Base-by-base conservation (phyloP, 805 yeast genomes). In the Candida maesae region DNA sequence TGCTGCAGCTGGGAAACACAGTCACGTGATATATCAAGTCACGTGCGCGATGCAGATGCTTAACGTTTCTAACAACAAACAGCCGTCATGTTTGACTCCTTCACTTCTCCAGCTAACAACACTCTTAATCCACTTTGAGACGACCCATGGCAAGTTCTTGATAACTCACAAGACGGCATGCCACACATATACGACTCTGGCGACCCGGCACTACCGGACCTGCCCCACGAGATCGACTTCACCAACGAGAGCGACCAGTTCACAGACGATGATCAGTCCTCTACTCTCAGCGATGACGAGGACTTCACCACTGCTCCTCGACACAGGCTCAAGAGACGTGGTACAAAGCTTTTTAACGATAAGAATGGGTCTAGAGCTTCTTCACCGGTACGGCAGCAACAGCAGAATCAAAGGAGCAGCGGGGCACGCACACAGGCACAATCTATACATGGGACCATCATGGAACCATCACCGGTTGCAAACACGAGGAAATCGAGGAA, bases 191-290 rank as follows among this genome's bases (percentile, higher is more conserved):
- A 58, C 36, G 73, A 69, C 49, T 68, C 73, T 1, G 65, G 58
- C 6, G 73, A 69, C 42, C 73, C 74, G 1, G 49, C 50, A 16
- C 60, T 63, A 11, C 74, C 73, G 5, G 52, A 67, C 41, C 46
- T 69, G 8, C 73, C 74, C 0, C 59, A 52, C 6, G 42, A 47
- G 8, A 33, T 53, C 15, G 45, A 43, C 14, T 44, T 46, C 19
- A 43, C 49, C 15, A 51, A 50, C 28, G 58, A 51, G 25, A 49
- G 54, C 27, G 59, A 55, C 24, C 53, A 48, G 21, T 53, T 48
- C 34, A 46, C 53, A 6, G 56, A 50, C 5, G 50, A 45, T 18
- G 48, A 48, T 16, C 29, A 33, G 10, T 24, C 27, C 19, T 17
- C 23, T n/a, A n/a, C n/a, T n/a, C n/a, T n/a, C n/a, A n/a, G n/a